Conservation (phyloP, 192 early-diverging fungal genomes). For the Cladochytrium replicatum region DNA sequence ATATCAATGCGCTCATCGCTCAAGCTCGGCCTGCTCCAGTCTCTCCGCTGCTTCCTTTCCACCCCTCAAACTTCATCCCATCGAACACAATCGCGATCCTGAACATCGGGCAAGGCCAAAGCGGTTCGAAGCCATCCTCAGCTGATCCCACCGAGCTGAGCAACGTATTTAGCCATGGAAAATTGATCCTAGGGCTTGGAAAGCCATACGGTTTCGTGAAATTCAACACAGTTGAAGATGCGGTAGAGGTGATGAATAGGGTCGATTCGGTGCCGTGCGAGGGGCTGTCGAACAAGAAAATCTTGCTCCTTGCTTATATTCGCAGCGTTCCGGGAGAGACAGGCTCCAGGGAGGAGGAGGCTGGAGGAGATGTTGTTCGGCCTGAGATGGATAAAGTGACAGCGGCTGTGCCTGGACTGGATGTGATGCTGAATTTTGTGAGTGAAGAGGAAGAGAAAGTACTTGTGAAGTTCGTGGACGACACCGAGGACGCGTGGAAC, state of each 20-base stretch:
- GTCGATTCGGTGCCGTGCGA: slow-evolving; percentile 17
- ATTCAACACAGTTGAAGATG: slow-evolving; percentile 17
- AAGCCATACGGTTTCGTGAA: slow-evolving; percentile 35
- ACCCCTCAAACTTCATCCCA: too few species aligned
- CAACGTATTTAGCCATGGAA: neutral
- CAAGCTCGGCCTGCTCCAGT: too few species aligned
- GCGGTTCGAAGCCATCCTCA: too few species aligned
- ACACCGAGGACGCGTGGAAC: slow-evolving; percentile 20
- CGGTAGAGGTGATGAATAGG: slow-evolving; percentile 10
- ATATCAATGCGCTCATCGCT: too few species aligned
- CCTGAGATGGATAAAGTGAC: slow-evolving; percentile 1
- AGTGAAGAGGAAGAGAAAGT: slow-evolving; percentile 22
- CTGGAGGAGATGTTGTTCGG: slow-evolving; percentile 3
- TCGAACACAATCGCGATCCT: too few species aligned
- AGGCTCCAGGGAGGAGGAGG: neutral
- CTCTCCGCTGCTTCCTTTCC: too few species aligned
- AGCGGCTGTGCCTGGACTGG: slow-evolving; percentile 12
- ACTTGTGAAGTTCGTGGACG: slow-evolving; percentile 2
- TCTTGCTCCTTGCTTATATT: slow-evolving; percentile 29
- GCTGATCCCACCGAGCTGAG: neutral
- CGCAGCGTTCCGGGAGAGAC: neutral
- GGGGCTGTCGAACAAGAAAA: slow-evolving; percentile 13
- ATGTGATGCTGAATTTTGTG: slow-evolving; percentile 29
- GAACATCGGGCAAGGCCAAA: too few species aligned
- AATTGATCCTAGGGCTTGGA: neutral